Conservation (phyloP, 2,329 filamentous ascomycete species). For the Claviceps monticola region DNA sequence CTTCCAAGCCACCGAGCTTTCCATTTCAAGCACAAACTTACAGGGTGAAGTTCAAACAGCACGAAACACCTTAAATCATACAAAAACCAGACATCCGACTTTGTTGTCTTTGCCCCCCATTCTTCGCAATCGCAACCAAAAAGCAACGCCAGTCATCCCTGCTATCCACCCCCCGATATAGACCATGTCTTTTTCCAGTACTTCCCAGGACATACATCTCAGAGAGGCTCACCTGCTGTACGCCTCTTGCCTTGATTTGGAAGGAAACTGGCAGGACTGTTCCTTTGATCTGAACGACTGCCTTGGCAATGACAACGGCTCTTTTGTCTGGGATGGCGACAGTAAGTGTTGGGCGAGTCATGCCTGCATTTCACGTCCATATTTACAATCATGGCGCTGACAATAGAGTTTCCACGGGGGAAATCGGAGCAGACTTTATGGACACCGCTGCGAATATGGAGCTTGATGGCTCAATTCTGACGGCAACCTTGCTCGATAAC, state of each 20-base stretch:
- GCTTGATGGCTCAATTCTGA: neutral
- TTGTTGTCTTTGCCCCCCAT: no score
- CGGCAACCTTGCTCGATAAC: slow-evolving; percentile 2
- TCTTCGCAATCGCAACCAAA: neutral
- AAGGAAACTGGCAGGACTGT: slow-evolving; percentile 1
- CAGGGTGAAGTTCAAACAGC: no score
- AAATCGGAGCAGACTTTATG: slow-evolving; percentile 1
- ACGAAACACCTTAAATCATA: no score
- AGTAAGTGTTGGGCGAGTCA: slow-evolving; percentile 1
- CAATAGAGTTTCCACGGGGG: neutral
- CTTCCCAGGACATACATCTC: slow-evolving; percentile 3
- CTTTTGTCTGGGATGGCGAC: slow-evolving; percentile 8
- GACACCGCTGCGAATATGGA: neutral
- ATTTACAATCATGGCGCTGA: neutral
- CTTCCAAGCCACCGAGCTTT: no score
- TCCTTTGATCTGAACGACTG: slow-evolving; percentile 5
- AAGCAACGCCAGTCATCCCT: neutral
- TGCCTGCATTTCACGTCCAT: neutral
- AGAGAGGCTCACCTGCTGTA: slow-evolving; percentile 6
- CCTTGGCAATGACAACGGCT: slow-evolving; percentile 9
- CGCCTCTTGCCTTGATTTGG: neutral
- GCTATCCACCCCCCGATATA: neutral
- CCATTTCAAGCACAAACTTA: no score
- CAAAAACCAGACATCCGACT: no score
- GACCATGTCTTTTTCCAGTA: slow-evolving; percentile 1